These are phyloP conservation scores for Pythium phragmiticola DNA, from an alignment of 352 stramenopile species.

Conservation along the genomic window DNA sequence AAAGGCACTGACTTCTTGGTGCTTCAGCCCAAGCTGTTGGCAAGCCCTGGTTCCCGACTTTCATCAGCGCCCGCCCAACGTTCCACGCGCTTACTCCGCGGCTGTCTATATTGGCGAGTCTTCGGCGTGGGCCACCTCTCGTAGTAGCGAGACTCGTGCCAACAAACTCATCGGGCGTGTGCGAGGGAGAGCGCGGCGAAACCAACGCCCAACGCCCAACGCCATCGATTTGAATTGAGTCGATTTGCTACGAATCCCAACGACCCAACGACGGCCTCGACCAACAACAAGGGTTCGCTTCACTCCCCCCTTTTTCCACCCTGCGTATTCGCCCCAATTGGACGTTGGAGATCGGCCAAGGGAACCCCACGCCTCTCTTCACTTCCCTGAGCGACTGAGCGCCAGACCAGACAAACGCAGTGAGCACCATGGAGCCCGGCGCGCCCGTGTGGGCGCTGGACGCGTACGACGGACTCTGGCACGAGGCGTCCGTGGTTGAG, in stretches of 20 bases:
- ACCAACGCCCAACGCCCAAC: too few species aligned
- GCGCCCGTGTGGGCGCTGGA: constrained; percentile 73
- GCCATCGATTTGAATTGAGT: neutral
- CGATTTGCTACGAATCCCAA: neutral
- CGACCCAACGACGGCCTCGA: neutral
- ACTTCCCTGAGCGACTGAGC: neutral
- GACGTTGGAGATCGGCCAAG: neutral
- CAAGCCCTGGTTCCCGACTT: neutral
- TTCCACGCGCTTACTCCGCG: too few species aligned
- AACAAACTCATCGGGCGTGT: too few species aligned
- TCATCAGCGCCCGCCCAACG: too few species aligned
- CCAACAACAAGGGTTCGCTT: neutral
- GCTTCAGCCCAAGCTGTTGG: constrained; percentile 1
- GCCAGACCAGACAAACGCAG: neutral
- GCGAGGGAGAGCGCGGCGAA: neutral
- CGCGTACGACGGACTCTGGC: constrained; percentile 58
- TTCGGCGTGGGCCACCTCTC: neutral
- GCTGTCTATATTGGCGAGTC: neutral
- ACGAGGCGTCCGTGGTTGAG: constrained; percentile 58
- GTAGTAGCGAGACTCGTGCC: too few species aligned
- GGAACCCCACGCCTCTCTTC: neutral
- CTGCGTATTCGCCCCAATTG: neutral
- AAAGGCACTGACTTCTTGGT: constrained; percentile 22
- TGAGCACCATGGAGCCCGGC: constrained; percentile 59
- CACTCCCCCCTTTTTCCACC: neutral